Conservation (phyloP, 257 asterid species). For the Solanum etuberosum region DNA sequence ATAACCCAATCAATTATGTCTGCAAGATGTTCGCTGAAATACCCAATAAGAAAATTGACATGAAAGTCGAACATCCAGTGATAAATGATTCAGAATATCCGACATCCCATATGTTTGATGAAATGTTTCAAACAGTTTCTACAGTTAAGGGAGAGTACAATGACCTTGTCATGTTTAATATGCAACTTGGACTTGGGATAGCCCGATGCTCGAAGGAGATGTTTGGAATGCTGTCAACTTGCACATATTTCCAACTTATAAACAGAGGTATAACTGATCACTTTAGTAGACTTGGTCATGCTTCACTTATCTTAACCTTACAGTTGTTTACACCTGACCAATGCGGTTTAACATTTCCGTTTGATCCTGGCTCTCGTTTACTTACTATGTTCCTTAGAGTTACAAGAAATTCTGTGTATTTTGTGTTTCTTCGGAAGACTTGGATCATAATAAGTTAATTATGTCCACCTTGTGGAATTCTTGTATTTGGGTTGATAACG, state of each 20-base stretch:
- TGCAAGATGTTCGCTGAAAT: background rate
- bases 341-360: background rate
- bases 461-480: no score
- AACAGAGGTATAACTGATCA: no score
- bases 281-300: no score
- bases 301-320: background rate
- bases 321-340: background rate
- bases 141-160: background rate
- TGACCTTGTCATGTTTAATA: background rate
- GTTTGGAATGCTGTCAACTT: no score
- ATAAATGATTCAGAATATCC: background rate
- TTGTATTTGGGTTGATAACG: no score
- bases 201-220: background rate
- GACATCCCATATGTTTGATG: background rate
- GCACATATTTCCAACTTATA: no score
- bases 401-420: background rate
- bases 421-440: background rate
- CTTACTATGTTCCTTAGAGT: background rate
- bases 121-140: no score
- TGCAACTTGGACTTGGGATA: background rate
- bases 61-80: background rate
- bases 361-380: background rate
- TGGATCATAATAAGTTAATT: no score
- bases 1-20: background rate
- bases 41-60: background rate